A percentile compares a stretch with the other conserved stretches of the same genome.
These are phyloP conservation scores for Phytophthora pinifolia DNA, from an alignment of 352 stramenopile species.

Conservation along the genomic window DNA sequence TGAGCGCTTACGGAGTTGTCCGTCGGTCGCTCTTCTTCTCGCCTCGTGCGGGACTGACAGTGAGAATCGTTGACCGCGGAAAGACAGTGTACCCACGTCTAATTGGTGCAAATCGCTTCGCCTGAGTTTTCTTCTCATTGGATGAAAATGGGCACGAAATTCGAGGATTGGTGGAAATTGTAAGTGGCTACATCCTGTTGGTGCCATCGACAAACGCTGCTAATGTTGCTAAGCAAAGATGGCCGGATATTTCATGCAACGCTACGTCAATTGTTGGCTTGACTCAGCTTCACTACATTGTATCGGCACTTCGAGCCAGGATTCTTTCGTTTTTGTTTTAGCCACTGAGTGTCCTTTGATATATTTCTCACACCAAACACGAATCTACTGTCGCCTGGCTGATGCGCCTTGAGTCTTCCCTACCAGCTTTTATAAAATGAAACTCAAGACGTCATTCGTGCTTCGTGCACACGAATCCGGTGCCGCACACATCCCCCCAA, in stretches of 20 bases:
- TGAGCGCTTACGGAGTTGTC: neutral
- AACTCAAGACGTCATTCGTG: conserved; percentile 15
- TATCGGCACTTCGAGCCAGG: neutral
- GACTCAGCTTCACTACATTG: too few species aligned
- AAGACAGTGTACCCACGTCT: conserved; percentile 29
- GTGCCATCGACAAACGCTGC: too few species aligned
- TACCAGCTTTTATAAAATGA: conserved; percentile 24
- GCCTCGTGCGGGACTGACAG: conserved; percentile 11
- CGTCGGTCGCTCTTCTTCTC: conserved; percentile 4
- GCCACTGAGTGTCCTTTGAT: conserved; percentile 16
- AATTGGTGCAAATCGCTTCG: conserved; percentile 22
- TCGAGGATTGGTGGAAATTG: conserved; percentile 10
- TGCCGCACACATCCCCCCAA: conserved; percentile 7
- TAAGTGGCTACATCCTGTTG: too few species aligned
- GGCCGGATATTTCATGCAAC: too few species aligned
- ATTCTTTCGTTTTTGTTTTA: conserved; percentile 22
- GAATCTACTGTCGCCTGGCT: conserved; percentile 21
- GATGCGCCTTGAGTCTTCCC: conserved; percentile 6
- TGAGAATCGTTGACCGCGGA: too few species aligned
- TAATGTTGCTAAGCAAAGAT: too few species aligned
- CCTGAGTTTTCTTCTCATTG: conserved; percentile 24
- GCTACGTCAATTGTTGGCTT: too few species aligned
- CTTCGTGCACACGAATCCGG: conserved; percentile 11
- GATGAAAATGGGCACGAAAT: neutral
- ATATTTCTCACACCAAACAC: conserved; percentile 20